A percentile compares a stretch with the other conserved stretches of the same genome.
Conservation (phyloP, 306 rosid genomes). For the Vigna mungo region DNA sequence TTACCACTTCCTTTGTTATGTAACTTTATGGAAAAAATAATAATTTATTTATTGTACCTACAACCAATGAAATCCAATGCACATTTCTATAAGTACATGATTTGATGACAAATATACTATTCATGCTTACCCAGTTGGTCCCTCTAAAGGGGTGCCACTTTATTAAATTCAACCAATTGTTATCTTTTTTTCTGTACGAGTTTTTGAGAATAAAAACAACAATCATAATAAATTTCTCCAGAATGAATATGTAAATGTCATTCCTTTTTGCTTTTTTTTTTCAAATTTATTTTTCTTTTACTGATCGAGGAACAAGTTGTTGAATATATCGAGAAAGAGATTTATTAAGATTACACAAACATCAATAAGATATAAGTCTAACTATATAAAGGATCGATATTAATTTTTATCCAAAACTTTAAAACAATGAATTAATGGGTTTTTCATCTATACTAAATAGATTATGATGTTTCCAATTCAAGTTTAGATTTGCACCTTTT, state of each 20-base stretch:
- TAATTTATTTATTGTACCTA: slow-evolving; percentile 29
- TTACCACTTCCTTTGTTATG: neutral
- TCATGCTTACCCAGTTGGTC: slow-evolving; percentile 23
- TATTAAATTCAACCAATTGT: slow-evolving; percentile 28
- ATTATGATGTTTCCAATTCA: neutral
- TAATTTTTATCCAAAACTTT: too few species aligned
- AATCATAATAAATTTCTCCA: slow-evolving; percentile 43
- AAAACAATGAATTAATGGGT: too few species aligned
- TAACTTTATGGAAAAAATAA: neutral
- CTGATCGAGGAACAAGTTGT: neutral
- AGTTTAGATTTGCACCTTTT: slow-evolving; percentile 4
- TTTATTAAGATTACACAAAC: too few species aligned
- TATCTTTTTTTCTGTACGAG: slow-evolving; percentile 42
- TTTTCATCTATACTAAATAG: too few species aligned
- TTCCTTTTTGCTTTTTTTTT: neutral
- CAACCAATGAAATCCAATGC: slow-evolving; percentile 4
- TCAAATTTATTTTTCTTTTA: slow-evolving; percentile 8
- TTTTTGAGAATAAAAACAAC: slow-evolving; percentile 40
- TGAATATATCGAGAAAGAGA: too few species aligned
- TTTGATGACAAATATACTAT: slow-evolving; percentile 36
- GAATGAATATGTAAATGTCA: slow-evolving; percentile 8
- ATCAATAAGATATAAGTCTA: too few species aligned
- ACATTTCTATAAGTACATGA: slow-evolving; percentile 32
- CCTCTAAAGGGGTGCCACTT: slow-evolving; percentile 30
- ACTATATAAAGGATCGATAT: too few species aligned